Evolutionary conservation across 2,329 filamentous ascomycete species (phyloP).

Genomic region (Anthostomella pinea): DNA sequence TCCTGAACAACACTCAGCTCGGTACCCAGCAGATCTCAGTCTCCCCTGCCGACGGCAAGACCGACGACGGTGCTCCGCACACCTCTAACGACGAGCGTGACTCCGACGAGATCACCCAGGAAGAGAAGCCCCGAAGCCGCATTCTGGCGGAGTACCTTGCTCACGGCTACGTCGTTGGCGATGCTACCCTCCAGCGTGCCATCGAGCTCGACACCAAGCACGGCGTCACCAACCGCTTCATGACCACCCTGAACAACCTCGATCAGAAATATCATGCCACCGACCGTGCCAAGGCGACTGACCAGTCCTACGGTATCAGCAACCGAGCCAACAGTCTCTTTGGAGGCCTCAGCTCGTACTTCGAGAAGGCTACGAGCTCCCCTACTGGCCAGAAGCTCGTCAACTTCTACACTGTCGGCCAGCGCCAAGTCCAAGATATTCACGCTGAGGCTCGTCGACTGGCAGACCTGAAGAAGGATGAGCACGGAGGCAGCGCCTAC

Average conservation of each 20-base stretch:
- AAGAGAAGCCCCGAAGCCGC: constrained; percentile 92
- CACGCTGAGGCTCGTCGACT: constrained; percentile 87
- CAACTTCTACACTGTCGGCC: constrained; percentile 79
- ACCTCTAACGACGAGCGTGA: constrained; percentile 55
- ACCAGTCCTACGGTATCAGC: constrained; percentile 79
- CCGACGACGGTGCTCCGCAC: constrained; percentile 56
- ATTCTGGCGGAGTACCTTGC: constrained; percentile 96
- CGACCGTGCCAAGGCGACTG: constrained; percentile 79
- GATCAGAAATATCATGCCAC: constrained; percentile 84
- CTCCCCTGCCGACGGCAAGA: constrained; percentile 63
- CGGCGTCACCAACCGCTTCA: constrained; percentile 79
- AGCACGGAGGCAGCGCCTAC: constrained; percentile 57
- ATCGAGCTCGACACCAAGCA: constrained; percentile 89
- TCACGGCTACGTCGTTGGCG: constrained; percentile 83
- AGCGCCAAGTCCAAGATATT: constrained; percentile 90
- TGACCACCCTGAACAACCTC: constrained; percentile 69
- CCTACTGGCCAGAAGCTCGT: constrained; percentile 86
- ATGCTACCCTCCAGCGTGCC: constrained; percentile 72
- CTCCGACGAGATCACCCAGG: constrained; percentile 76
- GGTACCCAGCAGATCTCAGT: constrained; percentile 80
- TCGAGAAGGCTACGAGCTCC: constrained; percentile 85
- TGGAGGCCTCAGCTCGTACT: constrained; percentile 77
- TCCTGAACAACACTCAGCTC: constrained; percentile 95
- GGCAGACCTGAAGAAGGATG: constrained; percentile 78
- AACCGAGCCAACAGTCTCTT: constrained; percentile 65